Base-by-base conservation (phyloP, 768 basidiomycete species). In the Rickenella mellea region DNA sequence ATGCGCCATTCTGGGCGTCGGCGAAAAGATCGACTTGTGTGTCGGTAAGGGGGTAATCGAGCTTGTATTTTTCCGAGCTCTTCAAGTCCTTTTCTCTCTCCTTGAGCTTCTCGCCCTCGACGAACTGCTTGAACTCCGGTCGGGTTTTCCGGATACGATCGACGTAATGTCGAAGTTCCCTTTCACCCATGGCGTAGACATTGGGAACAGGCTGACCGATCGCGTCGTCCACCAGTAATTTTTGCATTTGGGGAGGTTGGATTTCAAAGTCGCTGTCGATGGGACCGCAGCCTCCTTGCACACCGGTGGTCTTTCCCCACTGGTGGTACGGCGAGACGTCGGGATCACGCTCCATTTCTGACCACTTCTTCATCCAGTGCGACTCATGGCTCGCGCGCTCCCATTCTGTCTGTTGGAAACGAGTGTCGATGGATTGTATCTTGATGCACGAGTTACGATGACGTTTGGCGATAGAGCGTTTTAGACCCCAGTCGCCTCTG, bases 401-500 rank as follows among this genome's bases (percentile, higher is more conserved):
- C 85, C 88, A 91, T 48, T 84, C 81, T 19, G 83, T 80, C 57
- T 81, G 87, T 50, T 85, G 70, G 43, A 83, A 76, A 41, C 66
- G 74, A 24, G 81, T 75, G 55, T 91, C 88, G 57, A 83, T 75
- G 27, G 75, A 65, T 39, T 69, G 66, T 21, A 90, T 69, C 15
- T 79, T 75, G 45, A 91, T 76, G 52, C 70, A 76, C 9, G 77
- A 74, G 47, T 76, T 69, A 35, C 73, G 72, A 25, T 76, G 73
- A 41, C 80, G 74, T 35, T 82, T 63, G 2, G 83, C 67, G 19
- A 91, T 73, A 19, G 86, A 82, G 0, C 88, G 80, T 61, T 93
- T 93, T 47, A 92, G 66, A 19, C 89, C 89, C 74, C 78, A 93
- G 64, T 89, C 74, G 41, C 86, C 85, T 21, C 87, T 76, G 50